Percentiles rank a stretch among this genome's conserved stretches.
These are phyloP conservation scores for Cyberlindnera euphorbiiphila DNA, from an alignment of 805 yeast species.

Conservation along the genomic window DNA sequence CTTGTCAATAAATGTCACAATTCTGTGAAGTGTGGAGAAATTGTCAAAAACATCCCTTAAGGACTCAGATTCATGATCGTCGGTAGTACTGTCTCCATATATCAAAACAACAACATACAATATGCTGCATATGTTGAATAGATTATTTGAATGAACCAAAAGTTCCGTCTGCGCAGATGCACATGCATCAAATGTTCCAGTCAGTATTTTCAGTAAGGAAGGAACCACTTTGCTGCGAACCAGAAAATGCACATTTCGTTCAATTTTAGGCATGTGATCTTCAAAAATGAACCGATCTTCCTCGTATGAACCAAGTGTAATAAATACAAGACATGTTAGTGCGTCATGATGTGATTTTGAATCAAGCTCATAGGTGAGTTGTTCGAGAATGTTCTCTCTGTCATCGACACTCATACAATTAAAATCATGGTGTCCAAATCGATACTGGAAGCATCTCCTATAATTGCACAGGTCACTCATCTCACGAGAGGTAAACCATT, in stretches of 20 bases:
- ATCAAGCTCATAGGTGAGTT: conserved; percentile 8
- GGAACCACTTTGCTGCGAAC: conserved; percentile 9
- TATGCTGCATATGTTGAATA: conserved; percentile 17
- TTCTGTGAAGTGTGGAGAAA: conserved; percentile 37
- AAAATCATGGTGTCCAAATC: conserved; percentile 13
- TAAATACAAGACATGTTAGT: conserved; percentile 13
- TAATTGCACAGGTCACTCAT: conserved; percentile 7
- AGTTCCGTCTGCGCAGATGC: conserved; percentile 4
- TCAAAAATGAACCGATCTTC: conserved; percentile 10
- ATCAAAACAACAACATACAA: conserved; percentile 14
- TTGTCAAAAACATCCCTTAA: conserved; percentile 23
- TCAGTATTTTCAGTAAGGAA: conserved; percentile 5
- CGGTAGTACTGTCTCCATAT: conserved; percentile 5
- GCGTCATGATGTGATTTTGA: conserved; percentile 1
- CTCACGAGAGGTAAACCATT: conserved; percentile 42
- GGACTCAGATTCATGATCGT: conserved; percentile 1
- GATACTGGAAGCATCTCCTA: conserved; percentile 4
- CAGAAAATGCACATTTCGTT: conserved; percentile 10
- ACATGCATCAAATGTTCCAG: conserved; percentile 9
- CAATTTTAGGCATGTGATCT: conserved; percentile 9
- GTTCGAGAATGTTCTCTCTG: conserved; percentile 15
- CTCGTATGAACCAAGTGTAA: conserved; percentile 17
- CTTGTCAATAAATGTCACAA: conserved; percentile 52
- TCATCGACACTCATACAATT: conserved; percentile 14
- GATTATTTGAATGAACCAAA: conserved; percentile 10